Evolutionary conservation across 2,329 filamentous ascomycete species (phyloP).

Genomic region (Talaromyces sp.): DNA sequence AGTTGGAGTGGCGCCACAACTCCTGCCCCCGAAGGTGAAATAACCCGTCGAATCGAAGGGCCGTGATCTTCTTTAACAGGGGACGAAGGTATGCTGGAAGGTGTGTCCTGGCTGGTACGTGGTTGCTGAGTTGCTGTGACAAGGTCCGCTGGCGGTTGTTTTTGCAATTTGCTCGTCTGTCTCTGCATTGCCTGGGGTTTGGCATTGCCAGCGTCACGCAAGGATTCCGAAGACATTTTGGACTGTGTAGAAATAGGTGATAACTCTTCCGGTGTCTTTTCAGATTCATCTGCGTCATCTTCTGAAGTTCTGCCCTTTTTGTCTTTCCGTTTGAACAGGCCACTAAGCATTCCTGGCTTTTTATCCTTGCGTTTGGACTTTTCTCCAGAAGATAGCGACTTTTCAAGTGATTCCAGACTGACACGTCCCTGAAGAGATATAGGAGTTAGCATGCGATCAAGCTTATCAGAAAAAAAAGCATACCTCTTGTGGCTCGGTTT

Average conservation of each 20-base stretch:
- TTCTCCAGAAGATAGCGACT: constrained; percentile 57
- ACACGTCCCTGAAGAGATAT: constrained; percentile 44
- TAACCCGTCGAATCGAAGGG: constrained; percentile 31
- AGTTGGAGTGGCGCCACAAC: constrained; percentile 16
- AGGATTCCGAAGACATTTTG: constrained; percentile 40
- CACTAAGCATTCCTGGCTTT: constrained; percentile 66
- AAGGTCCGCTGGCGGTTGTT: constrained; percentile 49
- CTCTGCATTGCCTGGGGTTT: constrained; percentile 44
- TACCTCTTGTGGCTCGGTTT: constrained; percentile 36
- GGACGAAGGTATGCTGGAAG: constrained; percentile 15
- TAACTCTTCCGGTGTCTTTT: constrained; percentile 58
- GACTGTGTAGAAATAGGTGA: constrained; percentile 40
- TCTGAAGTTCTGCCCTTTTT: constrained; percentile 50
- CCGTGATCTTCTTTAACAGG: constrained; percentile 17
- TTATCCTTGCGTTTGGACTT: constrained; percentile 64
- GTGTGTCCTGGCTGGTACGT: constrained; percentile 16
- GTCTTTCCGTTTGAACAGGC: constrained; percentile 61
- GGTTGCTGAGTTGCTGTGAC: constrained; percentile 34
- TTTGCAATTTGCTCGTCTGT: constrained; percentile 64
- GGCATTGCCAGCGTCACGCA: constrained; percentile 29
- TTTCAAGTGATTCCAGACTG: constrained; percentile 73
- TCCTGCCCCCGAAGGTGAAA: constrained; percentile 23
- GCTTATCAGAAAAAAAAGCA: not conserved
- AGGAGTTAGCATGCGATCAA: constrained; percentile 19
- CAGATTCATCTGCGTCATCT: constrained; percentile 41